Evolutionary conservation across 768 basidiomycete species (phyloP).

Genomic region (Lanmaoa rubissima): DNA sequence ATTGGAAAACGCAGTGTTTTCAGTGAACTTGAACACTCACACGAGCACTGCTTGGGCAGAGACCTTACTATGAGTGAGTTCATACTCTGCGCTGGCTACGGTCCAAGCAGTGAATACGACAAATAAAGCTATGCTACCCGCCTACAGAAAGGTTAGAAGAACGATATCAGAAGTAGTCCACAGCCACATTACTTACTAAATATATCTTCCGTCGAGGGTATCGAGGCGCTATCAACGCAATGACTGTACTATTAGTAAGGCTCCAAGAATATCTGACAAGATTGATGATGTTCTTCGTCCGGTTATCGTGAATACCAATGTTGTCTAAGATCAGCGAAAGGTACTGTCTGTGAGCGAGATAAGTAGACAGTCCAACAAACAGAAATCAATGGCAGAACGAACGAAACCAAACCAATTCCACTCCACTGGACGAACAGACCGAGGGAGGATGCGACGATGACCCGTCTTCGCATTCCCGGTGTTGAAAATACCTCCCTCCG

Average conservation of each 20-base stretch:
- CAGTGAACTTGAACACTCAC: conserved; percentile 1
- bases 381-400: too few relatives aligned
- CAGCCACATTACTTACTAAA: neutral
- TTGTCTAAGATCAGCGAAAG: conserved; percentile 14
- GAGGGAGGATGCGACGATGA: too few relatives aligned
- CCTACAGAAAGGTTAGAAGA: conserved; percentile 1
- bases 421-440: too few relatives aligned
- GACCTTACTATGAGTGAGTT: conserved; percentile 3
- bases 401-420: too few relatives aligned
- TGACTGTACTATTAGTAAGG: neutral
- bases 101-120: conserved; percentile 19
- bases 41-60: conserved; percentile 8
- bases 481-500: too few relatives aligned
- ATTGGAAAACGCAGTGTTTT: neutral
- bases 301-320: conserved; percentile 16
- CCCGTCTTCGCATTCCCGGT: too few relatives aligned
- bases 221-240: conserved; percentile 2
- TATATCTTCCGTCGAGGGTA: conserved; percentile 11
- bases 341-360: neutral
- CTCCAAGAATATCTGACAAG: conserved; percentile 6
- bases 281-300: conserved; percentile 15
- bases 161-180: neutral
- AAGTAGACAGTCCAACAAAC: too few relatives aligned
- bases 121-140: conserved; percentile 15
- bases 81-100: conserved; percentile 19